Conservation (phyloP, 768 basidiomycete genomes). For the Solioccasus polychromus region DNA sequence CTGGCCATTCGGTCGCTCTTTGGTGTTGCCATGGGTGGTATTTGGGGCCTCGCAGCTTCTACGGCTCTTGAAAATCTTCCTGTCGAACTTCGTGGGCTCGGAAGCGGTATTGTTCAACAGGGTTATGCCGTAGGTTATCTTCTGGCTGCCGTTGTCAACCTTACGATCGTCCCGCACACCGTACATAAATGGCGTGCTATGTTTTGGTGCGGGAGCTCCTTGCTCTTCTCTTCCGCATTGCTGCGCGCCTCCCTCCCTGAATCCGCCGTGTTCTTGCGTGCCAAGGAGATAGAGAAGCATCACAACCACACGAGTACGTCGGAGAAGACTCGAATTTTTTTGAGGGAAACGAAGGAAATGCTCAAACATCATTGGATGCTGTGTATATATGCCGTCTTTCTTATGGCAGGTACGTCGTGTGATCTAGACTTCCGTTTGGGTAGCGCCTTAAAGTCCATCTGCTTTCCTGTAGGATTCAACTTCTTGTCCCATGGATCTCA, state of each 20-base stretch:
- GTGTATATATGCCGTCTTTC: conserved; percentile 78
- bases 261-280: conserved; percentile 68
- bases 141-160: conserved; percentile 79
- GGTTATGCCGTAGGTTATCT: conserved; percentile 92
- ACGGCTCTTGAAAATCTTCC: conserved; percentile 90
- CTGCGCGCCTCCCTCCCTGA: conserved; percentile 75
- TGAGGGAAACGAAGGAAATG: conserved; percentile 73
- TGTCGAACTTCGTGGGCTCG: conserved; percentile 83
- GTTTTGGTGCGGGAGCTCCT: conserved; percentile 77
- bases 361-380: conserved; percentile 77
- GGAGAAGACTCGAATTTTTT: conserved; percentile 67
- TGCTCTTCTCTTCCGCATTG: conserved; percentile 66
- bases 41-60: conserved; percentile 84
- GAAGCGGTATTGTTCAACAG: conserved; percentile 83
- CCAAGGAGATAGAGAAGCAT: conserved; percentile 52
- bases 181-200: conserved; percentile 63
- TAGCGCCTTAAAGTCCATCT: background rate
- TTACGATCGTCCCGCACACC: conserved; percentile 47
- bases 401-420: conserved; percentile 58
- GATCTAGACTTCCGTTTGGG: background rate
- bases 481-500: conserved; percentile 75
- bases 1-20: conserved; percentile 79
- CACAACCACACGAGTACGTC: conserved; percentile 31
- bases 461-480: conserved; percentile 55
- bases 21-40: conserved; percentile 84